Base-by-base conservation (phyloP, 2,329 filamentous ascomycete genomes). In the Penicillium paneum region DNA sequence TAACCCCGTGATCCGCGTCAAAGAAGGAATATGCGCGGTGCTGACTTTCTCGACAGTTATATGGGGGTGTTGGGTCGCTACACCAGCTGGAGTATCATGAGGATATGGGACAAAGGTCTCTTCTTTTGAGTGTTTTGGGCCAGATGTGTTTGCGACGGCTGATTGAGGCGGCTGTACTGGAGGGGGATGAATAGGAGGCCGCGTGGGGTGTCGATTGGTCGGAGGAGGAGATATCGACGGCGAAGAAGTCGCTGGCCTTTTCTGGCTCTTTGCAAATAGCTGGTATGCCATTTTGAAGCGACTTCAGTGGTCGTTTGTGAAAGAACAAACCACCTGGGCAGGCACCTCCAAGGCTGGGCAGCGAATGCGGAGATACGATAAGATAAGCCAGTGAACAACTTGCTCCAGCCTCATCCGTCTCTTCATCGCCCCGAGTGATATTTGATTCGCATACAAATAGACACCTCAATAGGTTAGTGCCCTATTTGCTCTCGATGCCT, bases 1-100 rank as follows among this genome's bases (percentile, higher is more conserved):
- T 5, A 85, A 71, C 50, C 78, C 74, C 47, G 81, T 85, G 29
- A 87, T 79, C 17, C 80, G 80, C 63, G 79, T 81, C 66, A 85
- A 77, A 8, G 79, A 78, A 19, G 79, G 76, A 35, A 87, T 74
- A 63, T 83, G 79, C 24, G 75, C 74, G 34, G 76, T 75, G n/a
- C 76, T 78, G 47, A 85, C 75, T 3, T 78, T 71, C 3, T 79
- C 74, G 43, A 87, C 71, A 24, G 79, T 76, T 56, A 85, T 77
- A 59, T 83, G 80, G 10, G 78, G 71, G 52, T 76, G 73, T 52
- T 71, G 66, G 53, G 75, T 71, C 50, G 64, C 56, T 60, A 67
- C 61, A 47, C 61, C 66, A 21, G 61, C 55, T 50, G 58, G 57
- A 55, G 62, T 66, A 34, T 63, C 62, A 52, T 64, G 66, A 46